Evolutionary conservation across 768 basidiomycete genomes (phyloP).

Genomic region (Leccinum imitatum): DNA sequence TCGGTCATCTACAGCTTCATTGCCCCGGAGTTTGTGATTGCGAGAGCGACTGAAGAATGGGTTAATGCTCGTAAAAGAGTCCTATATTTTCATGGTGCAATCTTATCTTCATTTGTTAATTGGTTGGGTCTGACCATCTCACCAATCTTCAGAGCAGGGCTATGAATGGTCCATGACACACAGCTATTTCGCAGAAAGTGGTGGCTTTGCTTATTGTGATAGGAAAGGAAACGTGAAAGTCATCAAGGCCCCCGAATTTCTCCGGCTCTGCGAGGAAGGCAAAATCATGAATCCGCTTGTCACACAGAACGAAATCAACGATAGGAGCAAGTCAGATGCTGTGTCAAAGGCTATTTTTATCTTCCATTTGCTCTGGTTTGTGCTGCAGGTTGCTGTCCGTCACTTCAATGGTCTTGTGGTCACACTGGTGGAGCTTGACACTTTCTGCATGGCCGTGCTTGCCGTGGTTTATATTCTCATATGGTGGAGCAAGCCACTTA

Average conservation of each 20-base stretch:
- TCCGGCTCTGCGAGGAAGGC: neutral
- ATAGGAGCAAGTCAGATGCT: neutral
- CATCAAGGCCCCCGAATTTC: neutral
- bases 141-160: neutral
- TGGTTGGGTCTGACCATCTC: too few relatives aligned
- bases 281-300: neutral
- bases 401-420: neutral
- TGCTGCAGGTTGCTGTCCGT: neutral
- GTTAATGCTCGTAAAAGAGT: neutral
- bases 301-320: neutral
- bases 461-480: neutral
- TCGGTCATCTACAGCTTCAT: neutral
- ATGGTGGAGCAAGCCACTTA: neutral
- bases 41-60: neutral
- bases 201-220: neutral
- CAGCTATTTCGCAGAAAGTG: neutral
- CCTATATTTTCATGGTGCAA: neutral
- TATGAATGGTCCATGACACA: neutral
- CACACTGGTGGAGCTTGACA: neutral
- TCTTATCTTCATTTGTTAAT: neutral
- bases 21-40: neutral
- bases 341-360: neutral
- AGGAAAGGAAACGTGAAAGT: neutral
- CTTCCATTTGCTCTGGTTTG: neutral
- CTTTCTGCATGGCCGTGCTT: neutral